These are phyloP conservation scores for Actinomortierella wolfii DNA, from an alignment of 371 early-diverging fungal genomes.

Conservation along the genomic window DNA sequence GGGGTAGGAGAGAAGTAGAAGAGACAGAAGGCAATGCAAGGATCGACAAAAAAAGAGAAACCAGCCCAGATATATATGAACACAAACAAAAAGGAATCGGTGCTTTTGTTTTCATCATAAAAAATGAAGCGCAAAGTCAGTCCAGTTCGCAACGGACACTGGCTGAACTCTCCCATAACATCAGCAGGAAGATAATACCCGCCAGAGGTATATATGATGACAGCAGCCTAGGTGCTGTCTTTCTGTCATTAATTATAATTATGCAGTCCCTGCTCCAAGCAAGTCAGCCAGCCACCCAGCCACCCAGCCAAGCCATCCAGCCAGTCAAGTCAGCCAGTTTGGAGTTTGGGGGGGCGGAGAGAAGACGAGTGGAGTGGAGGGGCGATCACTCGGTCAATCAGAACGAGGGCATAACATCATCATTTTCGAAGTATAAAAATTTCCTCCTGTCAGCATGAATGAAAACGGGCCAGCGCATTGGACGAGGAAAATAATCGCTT, in stretches of 20 bases:
- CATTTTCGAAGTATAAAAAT: not conserved
- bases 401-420: too few relatives aligned
- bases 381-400: too few relatives aligned
- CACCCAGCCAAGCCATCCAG: too few relatives aligned
- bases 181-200: not conserved
- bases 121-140: not conserved
- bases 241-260: too few relatives aligned
- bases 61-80: not conserved
- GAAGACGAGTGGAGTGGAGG: too few relatives aligned
- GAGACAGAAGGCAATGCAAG: not conserved
- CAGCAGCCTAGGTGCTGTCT: too few relatives aligned
- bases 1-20: not conserved
- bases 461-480: not conserved
- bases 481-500: too few relatives aligned
- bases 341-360: too few relatives aligned
- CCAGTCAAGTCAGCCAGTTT: too few relatives aligned
- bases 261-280: too few relatives aligned
- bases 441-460: constrained; percentile 3
- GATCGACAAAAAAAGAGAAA: not conserved
- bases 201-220: too few relatives aligned
- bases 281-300: too few relatives aligned
- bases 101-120: not conserved
- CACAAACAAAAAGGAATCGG: not conserved
- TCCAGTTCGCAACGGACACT: not conserved
- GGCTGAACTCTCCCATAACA: constrained; percentile 1